Conservation (phyloP, 495 filamentous ascomycete species). For the Neohortaea acidophila region DNA sequence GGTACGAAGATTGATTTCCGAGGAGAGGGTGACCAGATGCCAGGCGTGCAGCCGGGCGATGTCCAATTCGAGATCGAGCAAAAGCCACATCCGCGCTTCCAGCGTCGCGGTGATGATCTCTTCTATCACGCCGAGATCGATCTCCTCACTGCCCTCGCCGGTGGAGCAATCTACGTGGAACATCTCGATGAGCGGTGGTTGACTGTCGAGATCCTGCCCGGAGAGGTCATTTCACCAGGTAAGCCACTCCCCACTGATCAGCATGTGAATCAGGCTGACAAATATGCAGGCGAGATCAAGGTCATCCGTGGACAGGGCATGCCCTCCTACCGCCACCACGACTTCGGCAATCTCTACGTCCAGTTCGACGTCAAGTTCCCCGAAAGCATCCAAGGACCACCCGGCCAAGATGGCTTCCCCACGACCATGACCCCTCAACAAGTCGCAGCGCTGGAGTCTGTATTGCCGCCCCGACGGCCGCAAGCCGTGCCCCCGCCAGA, state of each 20-base stretch:
- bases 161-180: slow-evolving; percentile 78
- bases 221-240: slow-evolving; percentile 90
- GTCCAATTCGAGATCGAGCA: slow-evolving; percentile 97
- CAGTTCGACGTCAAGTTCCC: slow-evolving; percentile 98
- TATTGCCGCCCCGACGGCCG: slow-evolving; percentile 57
- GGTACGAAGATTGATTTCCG: slow-evolving; percentile 93
- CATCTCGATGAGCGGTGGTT: slow-evolving; percentile 96
- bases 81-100: slow-evolving; percentile 90
- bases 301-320: slow-evolving; percentile 95
- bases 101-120: slow-evolving; percentile 89
- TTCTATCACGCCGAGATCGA: slow-evolving; percentile 94
- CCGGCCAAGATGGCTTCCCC: slow-evolving; percentile 32
- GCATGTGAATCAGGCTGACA: slow-evolving; percentile 12
- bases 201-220: slow-evolving; percentile 74
- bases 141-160: slow-evolving; percentile 84
- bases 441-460: slow-evolving; percentile 50
- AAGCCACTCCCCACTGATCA: slow-evolving; percentile 30
- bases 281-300: slow-evolving; percentile 61
- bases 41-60: slow-evolving; percentile 80
- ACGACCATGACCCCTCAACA: slow-evolving; percentile 37
- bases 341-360: slow-evolving; percentile 91
- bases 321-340: slow-evolving; percentile 92
- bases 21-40: slow-evolving; percentile 93
- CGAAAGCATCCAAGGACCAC: slow-evolving; percentile 23
- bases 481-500: slow-evolving; percentile 52